Conservation (phyloP, 768 basidiomycete species). For the Multifurca ochricompacta region DNA sequence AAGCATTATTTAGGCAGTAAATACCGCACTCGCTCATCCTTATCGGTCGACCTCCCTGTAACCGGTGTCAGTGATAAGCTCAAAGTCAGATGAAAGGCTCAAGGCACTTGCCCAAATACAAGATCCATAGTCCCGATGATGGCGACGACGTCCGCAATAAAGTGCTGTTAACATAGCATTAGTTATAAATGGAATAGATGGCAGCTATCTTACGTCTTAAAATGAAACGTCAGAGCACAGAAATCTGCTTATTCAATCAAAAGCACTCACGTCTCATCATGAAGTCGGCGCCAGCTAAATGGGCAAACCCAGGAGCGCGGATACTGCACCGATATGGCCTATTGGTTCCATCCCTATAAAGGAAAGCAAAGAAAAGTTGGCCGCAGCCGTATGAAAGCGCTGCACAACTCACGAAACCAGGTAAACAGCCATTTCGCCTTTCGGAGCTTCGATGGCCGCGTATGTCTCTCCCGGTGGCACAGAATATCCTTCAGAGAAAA, state of each 20-base stretch:
- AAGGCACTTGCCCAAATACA: slow-evolving; percentile 77
- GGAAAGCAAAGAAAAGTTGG: not conserved
- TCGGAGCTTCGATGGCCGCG: slow-evolving; percentile 95
- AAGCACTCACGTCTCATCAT: slow-evolving; percentile 84
- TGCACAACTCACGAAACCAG: slow-evolving; percentile 71
- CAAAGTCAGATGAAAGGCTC: not conserved
- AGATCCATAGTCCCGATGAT: slow-evolving; percentile 99
- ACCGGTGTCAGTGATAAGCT: slow-evolving; percentile 10
- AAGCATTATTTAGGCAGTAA: not conserved
- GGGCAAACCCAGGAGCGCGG: slow-evolving; percentile 93
- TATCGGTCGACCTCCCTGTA: slow-evolving; percentile 41
- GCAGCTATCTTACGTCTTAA: slow-evolving; percentile 33
- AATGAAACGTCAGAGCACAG: slow-evolving; percentile 8
- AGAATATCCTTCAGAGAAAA: slow-evolving; percentile 94
- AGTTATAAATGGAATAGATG: slow-evolving; percentile 7
- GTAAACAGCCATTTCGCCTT: slow-evolving; percentile 99
- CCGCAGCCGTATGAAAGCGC: not conserved
- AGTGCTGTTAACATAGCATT: slow-evolving; percentile 45
- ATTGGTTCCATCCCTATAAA: slow-evolving; percentile 78
- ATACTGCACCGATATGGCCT: slow-evolving; percentile 96
- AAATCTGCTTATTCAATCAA: slow-evolving; percentile 10
- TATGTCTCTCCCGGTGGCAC: slow-evolving; percentile 97
- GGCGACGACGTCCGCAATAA: slow-evolving; percentile 90
- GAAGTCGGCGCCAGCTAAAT: slow-evolving; percentile 92
- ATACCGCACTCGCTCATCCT: slow-evolving; percentile 28